Conservation (phyloP, 805 yeast species). For the Metschnikowia reukaufii region DNA sequence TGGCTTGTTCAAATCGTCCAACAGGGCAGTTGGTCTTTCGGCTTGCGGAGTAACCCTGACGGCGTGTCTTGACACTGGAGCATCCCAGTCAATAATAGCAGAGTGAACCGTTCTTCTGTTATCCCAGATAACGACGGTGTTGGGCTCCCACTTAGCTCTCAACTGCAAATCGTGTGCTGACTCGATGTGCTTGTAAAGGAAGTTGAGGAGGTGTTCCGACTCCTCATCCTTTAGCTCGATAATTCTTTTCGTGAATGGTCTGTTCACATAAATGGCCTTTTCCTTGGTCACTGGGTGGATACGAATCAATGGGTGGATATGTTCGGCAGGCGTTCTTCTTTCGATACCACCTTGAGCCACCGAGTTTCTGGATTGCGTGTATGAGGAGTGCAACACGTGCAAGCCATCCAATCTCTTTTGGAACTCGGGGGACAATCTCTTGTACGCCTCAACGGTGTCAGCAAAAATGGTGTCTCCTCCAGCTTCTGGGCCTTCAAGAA, state of each 20-base stretch:
- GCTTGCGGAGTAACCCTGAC: constrained; percentile 39
- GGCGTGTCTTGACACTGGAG: constrained; percentile 37
- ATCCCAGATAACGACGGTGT: constrained; percentile 39
- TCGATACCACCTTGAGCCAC: constrained; percentile 32
- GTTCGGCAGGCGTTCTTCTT: constrained; percentile 34
- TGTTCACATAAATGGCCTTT: constrained; percentile 33
- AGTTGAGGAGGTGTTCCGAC: constrained; percentile 30
- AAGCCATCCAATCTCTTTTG: constrained; percentile 32
- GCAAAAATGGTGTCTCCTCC: constrained; percentile 43
- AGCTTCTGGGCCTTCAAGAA: constrained; percentile 37
- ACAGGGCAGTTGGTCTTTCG: constrained; percentile 38
- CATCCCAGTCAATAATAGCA: constrained; percentile 37
- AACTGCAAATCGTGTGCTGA: constrained; percentile 36
- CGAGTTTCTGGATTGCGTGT: constrained; percentile 31
- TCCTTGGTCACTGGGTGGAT: constrained; percentile 36
- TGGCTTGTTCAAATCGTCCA: constrained; percentile 36
- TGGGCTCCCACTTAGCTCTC: constrained; percentile 38
- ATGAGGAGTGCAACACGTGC: constrained; percentile 36
- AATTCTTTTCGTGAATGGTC: constrained; percentile 35
- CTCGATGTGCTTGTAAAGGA: constrained; percentile 35
- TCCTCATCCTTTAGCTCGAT: constrained; percentile 39
- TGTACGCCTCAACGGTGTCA: constrained; percentile 38
- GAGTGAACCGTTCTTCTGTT: constrained; percentile 37
- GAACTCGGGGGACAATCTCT: constrained; percentile 36
- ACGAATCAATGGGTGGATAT: constrained; percentile 37